These are phyloP conservation scores for Cylindrotheca closterium DNA, from an alignment of 108 stramenopile species.

Conservation along the genomic window DNA sequence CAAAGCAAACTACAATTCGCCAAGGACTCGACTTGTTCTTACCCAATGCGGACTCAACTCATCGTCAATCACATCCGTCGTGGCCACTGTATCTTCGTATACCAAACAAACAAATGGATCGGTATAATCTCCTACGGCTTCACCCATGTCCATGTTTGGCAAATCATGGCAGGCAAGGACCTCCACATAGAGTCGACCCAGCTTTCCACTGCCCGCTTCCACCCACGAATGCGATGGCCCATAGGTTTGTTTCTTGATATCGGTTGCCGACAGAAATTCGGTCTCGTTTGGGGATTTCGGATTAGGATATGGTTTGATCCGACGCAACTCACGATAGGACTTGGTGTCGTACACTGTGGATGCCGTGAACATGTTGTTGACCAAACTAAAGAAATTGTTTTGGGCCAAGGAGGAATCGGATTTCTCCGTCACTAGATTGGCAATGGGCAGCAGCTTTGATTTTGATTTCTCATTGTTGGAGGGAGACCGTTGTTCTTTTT, in stretches of 20 bases:
- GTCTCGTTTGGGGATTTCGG: constrained; percentile 44
- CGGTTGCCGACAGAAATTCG: constrained; percentile 40
- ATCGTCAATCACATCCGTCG: constrained; percentile 68
- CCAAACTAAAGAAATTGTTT: constrained; percentile 30
- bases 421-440: constrained; percentile 48
- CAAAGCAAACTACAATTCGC: no score
- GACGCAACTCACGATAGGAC: constrained; percentile 16
- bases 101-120: constrained; percentile 69
- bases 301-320: constrained; percentile 73
- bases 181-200: constrained; percentile 68
- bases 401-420: constrained; percentile 45
- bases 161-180: constrained; percentile 60
- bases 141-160: constrained; percentile 66
- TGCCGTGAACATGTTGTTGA: constrained; percentile 27
- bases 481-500: background rate
- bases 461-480: no score
- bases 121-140: constrained; percentile 56
- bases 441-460: constrained; percentile 8
- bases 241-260: constrained; percentile 47
- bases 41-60: constrained; percentile 59
- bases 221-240: constrained; percentile 62
- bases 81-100: constrained; percentile 65
- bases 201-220: constrained; percentile 57
- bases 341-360: constrained; percentile 11
- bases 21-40: no score